Base-by-base conservation (phyloP, 2,329 filamentous ascomycete species). In the Aureobasidium zeae region DNA sequence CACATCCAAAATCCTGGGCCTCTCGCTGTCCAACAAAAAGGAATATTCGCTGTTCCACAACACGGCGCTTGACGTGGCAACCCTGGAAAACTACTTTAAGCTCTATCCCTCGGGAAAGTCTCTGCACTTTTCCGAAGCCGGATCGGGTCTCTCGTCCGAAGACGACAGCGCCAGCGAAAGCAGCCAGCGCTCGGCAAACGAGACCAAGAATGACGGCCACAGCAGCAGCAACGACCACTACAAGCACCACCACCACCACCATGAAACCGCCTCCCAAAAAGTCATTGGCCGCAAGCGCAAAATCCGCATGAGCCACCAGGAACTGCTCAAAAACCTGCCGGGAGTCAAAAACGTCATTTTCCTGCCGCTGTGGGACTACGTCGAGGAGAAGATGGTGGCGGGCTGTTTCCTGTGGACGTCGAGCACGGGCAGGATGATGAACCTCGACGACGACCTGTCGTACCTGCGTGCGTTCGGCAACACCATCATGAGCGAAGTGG, bases 351-450 rank as follows among this genome's bases (percentile, higher is more conserved):
- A 45, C 10, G 60, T 74, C 3, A 62, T 73, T 3, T 73, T 74
- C 43, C 57, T 73, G 3, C 70, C 71, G 0, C 51, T 74, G 0
- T 74, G 69, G 66, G 71, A 73, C 47, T 63, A 65, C n/a, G 61
- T 64, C 4, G 54, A 57, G 35, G 54, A 57, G 24, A 63, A 61
- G 15, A 63, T 66, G 55, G 56, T 47, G 48, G 56, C 31, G 50
- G 58, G 34, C 3, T 30, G 42, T 19, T 46, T 67, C 34, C 56
- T 63, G 2, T 68, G 65, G 33, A 67, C 66, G 29, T 65, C 67
- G 28, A 65, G 56, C 12, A 47, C 58, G 17, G 55, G 60, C 10
- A 57, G 57, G 3, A 62, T 63, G 38, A 55, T 64, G 15, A 52
- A 55, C 15, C 51, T 57, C 33, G 51, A 55, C 21, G 56, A 63